Base-by-base conservation (phyloP, 495 filamentous ascomycete species). In the Daldinia concentrica region DNA sequence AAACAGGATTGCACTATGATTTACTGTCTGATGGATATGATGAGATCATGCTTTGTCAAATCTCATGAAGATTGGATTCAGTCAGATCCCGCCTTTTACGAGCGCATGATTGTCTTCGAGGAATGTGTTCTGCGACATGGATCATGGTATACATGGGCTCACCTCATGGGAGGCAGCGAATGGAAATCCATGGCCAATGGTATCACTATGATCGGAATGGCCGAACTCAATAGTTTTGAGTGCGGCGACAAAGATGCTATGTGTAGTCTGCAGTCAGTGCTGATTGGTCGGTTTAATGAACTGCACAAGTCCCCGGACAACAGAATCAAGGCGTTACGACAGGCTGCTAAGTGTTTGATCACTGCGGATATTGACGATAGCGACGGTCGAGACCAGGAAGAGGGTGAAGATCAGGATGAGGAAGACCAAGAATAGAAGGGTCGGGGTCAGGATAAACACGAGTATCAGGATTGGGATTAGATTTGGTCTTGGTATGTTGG, bases 1-100 rank as follows among this genome's bases (percentile, higher is more conserved):
- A 48, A 68, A 0, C 37, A 68, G 8, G 73, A 79, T 0, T 7
- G 80, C 12, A 74, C 64, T 1, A 72, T 73, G n/a, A 30, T 82
- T 0, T 66, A 51, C 32, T 69, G 58, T 6, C 29, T 79, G 0
- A 1, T 73, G 3, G n/a, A 43, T 6, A 32, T 22, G 11, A 22
- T 76, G 34, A 56, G 58, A 22, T 7, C 4, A 11, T 0, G 19
- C 22, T 65, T 64, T 4, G 1, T 3, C 12, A 4, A 19, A 0
- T n/a, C 15, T 14, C 32, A 4, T 14, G 7, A 6, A 17, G 51
- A 30, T 43, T 22, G 8, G 6, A 4, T 22, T 22, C 24, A 32
- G 0, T 51, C 51, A 14, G 60, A 57, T 4, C 36, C 69, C 11
- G 15, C 2, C 1, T 22, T 55, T 9, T 34, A 1, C 0, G 71